Base-by-base conservation (phyloP, 805 yeast genomes). In the Nakazawaea molendinolei region DNA sequence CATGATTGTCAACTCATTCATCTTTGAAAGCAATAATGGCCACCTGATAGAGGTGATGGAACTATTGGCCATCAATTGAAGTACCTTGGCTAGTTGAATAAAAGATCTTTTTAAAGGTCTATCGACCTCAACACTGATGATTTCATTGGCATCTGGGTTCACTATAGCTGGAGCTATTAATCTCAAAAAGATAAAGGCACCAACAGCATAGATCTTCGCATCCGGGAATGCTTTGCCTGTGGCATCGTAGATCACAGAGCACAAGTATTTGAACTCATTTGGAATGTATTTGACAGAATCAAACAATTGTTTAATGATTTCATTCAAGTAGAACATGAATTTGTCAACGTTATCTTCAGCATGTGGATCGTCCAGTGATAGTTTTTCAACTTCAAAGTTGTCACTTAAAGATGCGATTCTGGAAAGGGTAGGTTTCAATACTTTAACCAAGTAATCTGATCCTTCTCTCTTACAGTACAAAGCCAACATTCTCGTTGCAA, bases 111-210 rank as follows among this genome's bases (percentile, higher is more conserved):
- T 59, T 31, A 53, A 46, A 7, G 39, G 43, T n/a, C 39, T 29
- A n/a, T 42, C 36, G 4, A 49, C 40, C 8, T 32, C 23, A 1
- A 34, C 24, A 8, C 43, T 19, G 2, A 48, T 39, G 31, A 60
- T 52, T 17, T 48, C 49, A 23, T 48, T 67, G 5, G 79, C 67
- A 39, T 85, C 95, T 0, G 97, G 97, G 23, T 86, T 77, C 10
- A 89, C 89, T 47, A 89, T 78, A 0, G 95, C 95, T 9, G 97
- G 97, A 52, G 94, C 83, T 42, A 82, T 69, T 43, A 81, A 76
- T 39, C 95, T 62, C 46, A 90, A 63, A 50, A 90, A 89, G 37
- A 90, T 64, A 52, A 84, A 90, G 0, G 95, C 87, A 0, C 96
- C 95, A 19, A 86, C 81, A 1, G 94, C 86, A 26, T 77, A 65